Base-by-base conservation (phyloP, 2,329 filamentous ascomycete genomes). In the Colletotrichum orchidophilum region DNA sequence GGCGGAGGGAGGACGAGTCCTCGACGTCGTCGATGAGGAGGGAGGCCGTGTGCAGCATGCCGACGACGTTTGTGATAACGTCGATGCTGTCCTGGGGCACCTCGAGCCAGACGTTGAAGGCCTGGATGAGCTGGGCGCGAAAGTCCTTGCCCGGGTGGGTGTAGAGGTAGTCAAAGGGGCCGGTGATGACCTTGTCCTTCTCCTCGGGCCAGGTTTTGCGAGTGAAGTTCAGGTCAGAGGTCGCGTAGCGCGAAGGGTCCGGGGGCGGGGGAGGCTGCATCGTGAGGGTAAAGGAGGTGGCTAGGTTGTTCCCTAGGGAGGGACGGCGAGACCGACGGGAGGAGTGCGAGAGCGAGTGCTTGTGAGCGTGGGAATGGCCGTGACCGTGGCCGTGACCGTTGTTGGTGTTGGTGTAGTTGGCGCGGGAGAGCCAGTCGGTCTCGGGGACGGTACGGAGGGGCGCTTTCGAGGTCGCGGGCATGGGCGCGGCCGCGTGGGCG, bases 11-110 rank as follows among this genome's bases (percentile, higher is more conserved):
- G 2, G 93, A 95, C 52, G 88, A 91, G 82, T 97, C 94, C 83
- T 97, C 93, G 7, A 97, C 94, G 80, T 97, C 95, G 81, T 97
- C 94, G 67, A 97, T 90, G 27, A 97, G 88, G 66, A 97, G 85
- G 3, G 93, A 95, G 3, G 94, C 91, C 49, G 94, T 96, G 81
- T 97, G 94, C 57, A 97, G 87, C 93, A 96, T 96, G 75, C 92
- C 92, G 12, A 97, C 90, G 4, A 95, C 93, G 72, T 89, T 90
- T 31, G 92, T 95, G 77, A 97, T 96, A 71, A 95, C 86, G 52
- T 89, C 88, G 67, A 97, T 86, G 75, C 89, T 90, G 70, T 90
- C 87, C 9, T 86, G 80, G 0, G 94, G 94, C 24, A 97, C 93
- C 66, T 93, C 86, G 18, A 97, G 84, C 91, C 92, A 95, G 62